These are phyloP conservation scores for Theobroma grandiflorum DNA, from an alignment of 441 rosid genomes.

Conservation along the genomic window DNA sequence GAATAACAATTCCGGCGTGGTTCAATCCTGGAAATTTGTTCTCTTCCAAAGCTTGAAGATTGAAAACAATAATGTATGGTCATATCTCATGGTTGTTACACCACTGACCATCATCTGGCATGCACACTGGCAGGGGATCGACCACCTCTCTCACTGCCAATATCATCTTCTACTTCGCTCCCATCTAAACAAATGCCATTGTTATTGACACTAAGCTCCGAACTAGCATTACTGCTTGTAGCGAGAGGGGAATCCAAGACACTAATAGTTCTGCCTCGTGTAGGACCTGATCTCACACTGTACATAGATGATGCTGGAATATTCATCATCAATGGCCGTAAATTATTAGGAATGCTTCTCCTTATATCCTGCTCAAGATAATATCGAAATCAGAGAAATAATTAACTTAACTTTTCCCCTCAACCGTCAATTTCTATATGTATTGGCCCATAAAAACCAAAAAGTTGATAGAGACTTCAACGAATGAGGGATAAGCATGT, in stretches of 20 bases:
- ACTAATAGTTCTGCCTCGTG: constrained; percentile 71
- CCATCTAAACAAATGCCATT: constrained; percentile 69
- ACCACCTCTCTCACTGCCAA: constrained; percentile 69
- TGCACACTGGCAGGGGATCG: constrained; percentile 68
- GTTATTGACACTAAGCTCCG: constrained; percentile 87
- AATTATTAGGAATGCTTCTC: constrained; percentile 83
- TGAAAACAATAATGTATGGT: constrained; percentile 28
- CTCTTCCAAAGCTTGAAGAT: constrained; percentile 31
- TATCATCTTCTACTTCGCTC: constrained; percentile 69
- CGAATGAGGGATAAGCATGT: not conserved
- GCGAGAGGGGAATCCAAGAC: constrained; percentile 90
- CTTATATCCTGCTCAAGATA: constrained; percentile 81
- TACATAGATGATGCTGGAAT: constrained; percentile 98
- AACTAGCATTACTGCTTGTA: constrained; percentile 97
- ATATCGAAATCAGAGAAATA: constrained; percentile 22
- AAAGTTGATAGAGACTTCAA: not conserved
- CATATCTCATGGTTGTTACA: not conserved
- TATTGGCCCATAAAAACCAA: not conserved
- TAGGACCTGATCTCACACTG: constrained; percentile 90
- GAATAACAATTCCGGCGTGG: constrained; percentile 30
- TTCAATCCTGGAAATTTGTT: constrained; percentile 29
- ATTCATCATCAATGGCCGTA: constrained; percentile 91
- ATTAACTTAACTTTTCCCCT: not conserved
- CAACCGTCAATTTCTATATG: not conserved
- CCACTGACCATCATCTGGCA: constrained; percentile 57